Percentiles rank a stretch among this genome's conserved stretches.
These are phyloP conservation scores for Viridothelium virens DNA, from an alignment of 495 filamentous ascomycete genomes.

Conservation along the genomic window DNA sequence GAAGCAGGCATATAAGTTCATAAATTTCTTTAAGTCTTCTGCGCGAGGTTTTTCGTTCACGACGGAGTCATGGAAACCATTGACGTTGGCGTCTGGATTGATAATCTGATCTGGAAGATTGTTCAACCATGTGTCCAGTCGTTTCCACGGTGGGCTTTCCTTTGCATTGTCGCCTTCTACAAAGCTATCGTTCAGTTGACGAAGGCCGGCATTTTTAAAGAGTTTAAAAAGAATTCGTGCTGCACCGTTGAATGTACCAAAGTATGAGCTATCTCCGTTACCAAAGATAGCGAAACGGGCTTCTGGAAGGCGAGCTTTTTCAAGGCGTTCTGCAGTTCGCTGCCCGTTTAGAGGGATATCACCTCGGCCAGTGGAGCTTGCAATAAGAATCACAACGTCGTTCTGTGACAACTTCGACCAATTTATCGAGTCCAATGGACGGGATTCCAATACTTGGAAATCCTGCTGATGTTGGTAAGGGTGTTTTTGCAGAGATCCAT, in stretches of 20 bases:
- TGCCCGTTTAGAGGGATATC: constrained; percentile 25
- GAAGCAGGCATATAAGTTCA: background rate
- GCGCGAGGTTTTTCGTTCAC: background rate
- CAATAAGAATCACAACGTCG: constrained; percentile 21
- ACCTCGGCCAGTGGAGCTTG: constrained; percentile 27
- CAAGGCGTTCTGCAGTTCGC: constrained; percentile 2
- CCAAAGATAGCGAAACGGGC: constrained; percentile 25
- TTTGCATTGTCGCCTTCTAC: constrained; percentile 23
- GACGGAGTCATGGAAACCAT: background rate
- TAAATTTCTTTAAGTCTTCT: constrained; percentile 3
- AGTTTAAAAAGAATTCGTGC: constrained; percentile 16
- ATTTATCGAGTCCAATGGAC: background rate
- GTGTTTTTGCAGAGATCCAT: background rate
- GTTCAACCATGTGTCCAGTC: constrained; percentile 24
- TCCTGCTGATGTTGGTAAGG: background rate
- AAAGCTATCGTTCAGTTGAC: constrained; percentile 14
- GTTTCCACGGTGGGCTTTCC: constrained; percentile 15
- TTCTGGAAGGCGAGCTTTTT: background rate
- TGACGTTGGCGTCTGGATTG: constrained; percentile 6
- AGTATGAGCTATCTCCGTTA: constrained; percentile 30
- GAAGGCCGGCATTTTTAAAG: constrained; percentile 18
- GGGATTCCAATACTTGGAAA: constrained; percentile 10
- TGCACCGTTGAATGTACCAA: constrained; percentile 26
- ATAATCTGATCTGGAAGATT: constrained; percentile 1
- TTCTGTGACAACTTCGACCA: constrained; percentile 16